Conservation (phyloP, 2,329 filamentous ascomycete species). For the Huntiella bhutanensis region DNA sequence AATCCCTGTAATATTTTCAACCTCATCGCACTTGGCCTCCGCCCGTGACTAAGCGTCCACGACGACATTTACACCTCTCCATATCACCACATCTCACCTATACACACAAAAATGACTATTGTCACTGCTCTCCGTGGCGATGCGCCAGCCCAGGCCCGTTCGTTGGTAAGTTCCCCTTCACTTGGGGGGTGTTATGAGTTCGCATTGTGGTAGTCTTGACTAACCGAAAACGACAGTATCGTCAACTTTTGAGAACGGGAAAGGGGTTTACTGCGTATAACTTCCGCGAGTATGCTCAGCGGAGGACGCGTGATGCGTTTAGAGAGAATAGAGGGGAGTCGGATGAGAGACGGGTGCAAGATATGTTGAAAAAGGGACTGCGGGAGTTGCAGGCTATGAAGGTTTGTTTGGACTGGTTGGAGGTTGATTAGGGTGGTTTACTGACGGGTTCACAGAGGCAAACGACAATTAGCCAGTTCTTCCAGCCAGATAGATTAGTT, state of each 20-base stretch:
- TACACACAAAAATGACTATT: conserved; percentile 20
- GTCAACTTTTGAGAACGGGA: conserved; percentile 72
- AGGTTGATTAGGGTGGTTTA: background rate
- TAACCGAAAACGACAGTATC: conserved; percentile 42
- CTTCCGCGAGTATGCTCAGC: conserved; percentile 89
- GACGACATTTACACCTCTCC: no score
- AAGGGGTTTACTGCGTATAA: conserved; percentile 86
- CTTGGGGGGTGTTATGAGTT: no score
- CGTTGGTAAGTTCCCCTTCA: conserved; percentile 26
- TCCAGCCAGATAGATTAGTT: conserved; percentile 75
- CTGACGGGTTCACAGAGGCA: conserved; percentile 47
- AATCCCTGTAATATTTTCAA: no score
- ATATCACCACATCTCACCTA: background rate
- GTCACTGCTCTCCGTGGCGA: conserved; percentile 28
- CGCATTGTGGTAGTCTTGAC: no score
- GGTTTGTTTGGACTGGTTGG: conserved; percentile 30
- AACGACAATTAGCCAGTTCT: conserved; percentile 89
- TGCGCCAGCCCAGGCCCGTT: conserved; percentile 37
- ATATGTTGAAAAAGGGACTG: conserved; percentile 72
- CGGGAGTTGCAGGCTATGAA: conserved; percentile 79
- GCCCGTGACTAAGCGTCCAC: no score
- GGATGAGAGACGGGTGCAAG: conserved; percentile 63
- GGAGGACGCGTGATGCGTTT: conserved; percentile 81
- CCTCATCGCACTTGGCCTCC: no score
- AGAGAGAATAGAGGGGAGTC: conserved; percentile 55